Conservation (phyloP, 2,329 filamentous ascomycete genomes). For the Monosporascus sp. region DNA sequence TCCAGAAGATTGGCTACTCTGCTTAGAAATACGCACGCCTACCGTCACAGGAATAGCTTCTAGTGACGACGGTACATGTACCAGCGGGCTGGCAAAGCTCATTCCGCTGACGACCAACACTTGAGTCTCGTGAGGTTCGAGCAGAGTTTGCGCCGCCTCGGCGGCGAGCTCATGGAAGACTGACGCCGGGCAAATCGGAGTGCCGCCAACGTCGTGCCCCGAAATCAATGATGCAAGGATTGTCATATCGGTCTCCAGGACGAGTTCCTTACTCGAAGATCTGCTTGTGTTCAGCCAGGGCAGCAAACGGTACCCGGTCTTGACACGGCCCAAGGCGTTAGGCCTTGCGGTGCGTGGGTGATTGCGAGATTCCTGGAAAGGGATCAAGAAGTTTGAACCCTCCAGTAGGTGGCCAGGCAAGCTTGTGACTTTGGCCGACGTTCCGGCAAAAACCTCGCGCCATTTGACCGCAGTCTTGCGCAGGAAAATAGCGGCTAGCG, state of each 20-base stretch:
- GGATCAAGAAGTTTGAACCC: no score
- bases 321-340: no score
- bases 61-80: not conserved
- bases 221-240: no score
- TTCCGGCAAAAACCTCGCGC: conserved; percentile 2
- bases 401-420: not conserved
- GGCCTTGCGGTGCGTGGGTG: no score
- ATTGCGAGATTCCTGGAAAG: no score
- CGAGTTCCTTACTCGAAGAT: no score
- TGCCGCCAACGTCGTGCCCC: not conserved
- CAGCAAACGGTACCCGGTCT: no score
- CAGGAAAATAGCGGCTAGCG: conserved; percentile 1
- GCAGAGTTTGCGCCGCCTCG: not conserved
- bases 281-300: no score
- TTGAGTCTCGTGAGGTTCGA: not conserved
- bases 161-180: conserved; percentile 5
- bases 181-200: conserved; percentile 5
- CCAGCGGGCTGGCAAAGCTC: conserved; percentile 1
- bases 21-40: no score
- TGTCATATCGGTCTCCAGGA: no score
- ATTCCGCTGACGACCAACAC: conserved; percentile 1
- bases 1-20: no score
- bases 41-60: not conserved
- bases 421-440: conserved; percentile 4
- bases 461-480: conserved; percentile 2